Percentiles rank a stretch among this genome's conserved stretches.
phyloP scores from a whole-genome alignment of 2,329 filamentous ascomycete genomes.

The Verticillium isaacii region DNA sequence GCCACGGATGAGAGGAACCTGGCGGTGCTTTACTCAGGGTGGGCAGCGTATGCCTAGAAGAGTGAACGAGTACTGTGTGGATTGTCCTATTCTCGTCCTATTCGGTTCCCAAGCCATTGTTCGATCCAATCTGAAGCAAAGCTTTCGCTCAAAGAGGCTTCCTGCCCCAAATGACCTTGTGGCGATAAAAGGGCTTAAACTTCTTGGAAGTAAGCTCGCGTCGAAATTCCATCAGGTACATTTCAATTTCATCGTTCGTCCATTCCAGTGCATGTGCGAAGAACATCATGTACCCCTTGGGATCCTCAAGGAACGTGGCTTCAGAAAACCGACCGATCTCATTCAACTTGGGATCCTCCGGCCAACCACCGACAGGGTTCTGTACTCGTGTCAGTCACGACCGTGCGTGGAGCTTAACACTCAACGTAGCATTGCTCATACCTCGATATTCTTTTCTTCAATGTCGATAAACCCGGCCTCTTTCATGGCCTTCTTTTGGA shows the following conservation, averaged over 20 bases:
- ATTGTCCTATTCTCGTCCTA: neutral
- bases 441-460: neutral
- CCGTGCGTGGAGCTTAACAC: neutral
- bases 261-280: neutral
- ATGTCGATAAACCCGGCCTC: conserved; percentile 1
- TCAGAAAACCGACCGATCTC: neutral
- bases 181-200: neutral
- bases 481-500: conserved; percentile 22
- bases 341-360: neutral
- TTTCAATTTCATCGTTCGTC: neutral
- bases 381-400: neutral
- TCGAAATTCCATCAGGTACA: neutral
- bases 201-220: neutral
- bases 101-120: neutral
- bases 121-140: neutral
- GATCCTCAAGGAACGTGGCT: neutral
- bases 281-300: neutral
- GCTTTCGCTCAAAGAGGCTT: neutral
- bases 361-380: neutral
- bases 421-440: neutral
- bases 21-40: conserved; percentile 81
- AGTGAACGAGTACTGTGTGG: neutral
- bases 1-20: conserved; percentile 90
- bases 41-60: conserved; percentile 17
- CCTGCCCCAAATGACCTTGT: neutral